phyloP scores from a whole-genome alignment of 495 filamentous ascomycete genomes.

The Letharia lupina region DNA sequence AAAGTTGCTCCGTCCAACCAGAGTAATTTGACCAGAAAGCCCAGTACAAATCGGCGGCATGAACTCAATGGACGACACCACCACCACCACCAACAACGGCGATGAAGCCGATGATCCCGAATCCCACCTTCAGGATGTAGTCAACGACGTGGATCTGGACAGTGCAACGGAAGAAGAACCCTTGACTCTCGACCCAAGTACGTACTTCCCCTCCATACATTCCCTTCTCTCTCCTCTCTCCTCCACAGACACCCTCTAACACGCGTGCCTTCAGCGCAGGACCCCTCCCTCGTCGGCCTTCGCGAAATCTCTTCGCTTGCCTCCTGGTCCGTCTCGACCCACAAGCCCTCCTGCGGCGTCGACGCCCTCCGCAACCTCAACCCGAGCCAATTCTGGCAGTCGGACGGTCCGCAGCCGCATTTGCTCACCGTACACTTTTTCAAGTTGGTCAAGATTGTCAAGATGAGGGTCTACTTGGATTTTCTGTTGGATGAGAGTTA shows the following conservation, averaged over 20 bases:
- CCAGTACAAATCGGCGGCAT: neutral
- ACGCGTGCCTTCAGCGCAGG: slow-evolving; percentile 12
- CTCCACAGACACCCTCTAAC: neutral
- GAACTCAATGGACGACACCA: neutral
- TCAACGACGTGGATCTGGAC: slow-evolving; percentile 13
- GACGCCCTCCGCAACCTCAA: slow-evolving; percentile 75
- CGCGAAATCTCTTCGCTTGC: slow-evolving; percentile 94
- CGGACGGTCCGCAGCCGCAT: slow-evolving; percentile 92
- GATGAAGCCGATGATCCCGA: slow-evolving; percentile 8
- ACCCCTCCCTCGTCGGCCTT: slow-evolving; percentile 33
- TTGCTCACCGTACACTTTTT: slow-evolving; percentile 91
- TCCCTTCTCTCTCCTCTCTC: neutral
- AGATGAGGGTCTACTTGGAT: slow-evolving; percentile 80
- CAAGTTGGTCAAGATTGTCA: slow-evolving; percentile 77
- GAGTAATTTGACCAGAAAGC: too few species aligned
- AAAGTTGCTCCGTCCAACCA: neutral
- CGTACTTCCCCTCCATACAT: neutral
- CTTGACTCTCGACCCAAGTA: slow-evolving; percentile 22
- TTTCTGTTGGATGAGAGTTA: slow-evolving; percentile 90
- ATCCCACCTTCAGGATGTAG: slow-evolving; percentile 19
- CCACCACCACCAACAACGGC: neutral
- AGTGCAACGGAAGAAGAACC: slow-evolving; percentile 18
- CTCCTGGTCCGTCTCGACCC: slow-evolving; percentile 82
- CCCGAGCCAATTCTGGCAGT: slow-evolving; percentile 84
- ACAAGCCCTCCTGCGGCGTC: slow-evolving; percentile 86